These are phyloP conservation scores for Nakazawaea anatomiae DNA, from an alignment of 805 yeast genomes.

Conservation along the genomic window DNA sequence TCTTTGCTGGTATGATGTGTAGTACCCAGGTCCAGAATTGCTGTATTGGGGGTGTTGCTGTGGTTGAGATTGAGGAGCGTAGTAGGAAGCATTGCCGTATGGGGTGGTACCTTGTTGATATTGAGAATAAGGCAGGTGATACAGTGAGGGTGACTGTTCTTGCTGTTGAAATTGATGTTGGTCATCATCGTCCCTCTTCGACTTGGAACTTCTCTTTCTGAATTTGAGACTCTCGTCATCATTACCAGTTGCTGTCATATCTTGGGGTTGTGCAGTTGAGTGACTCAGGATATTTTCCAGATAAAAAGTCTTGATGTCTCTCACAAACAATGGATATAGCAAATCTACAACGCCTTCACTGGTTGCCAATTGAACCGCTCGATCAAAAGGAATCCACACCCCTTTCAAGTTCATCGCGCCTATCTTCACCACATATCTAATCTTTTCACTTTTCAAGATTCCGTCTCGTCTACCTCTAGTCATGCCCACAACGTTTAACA, in stretches of 20 bases:
- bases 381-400: conserved; percentile 84
- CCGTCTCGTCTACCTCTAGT: conserved; percentile 87
- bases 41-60: neutral
- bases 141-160: neutral
- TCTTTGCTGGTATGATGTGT: neutral
- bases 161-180: neutral
- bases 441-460: conserved; percentile 68
- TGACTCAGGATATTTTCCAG: conserved; percentile 4
- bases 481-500: conserved; percentile 80
- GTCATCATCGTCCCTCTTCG: neutral
- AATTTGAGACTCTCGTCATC: neutral
- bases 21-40: neutral
- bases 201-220: neutral
- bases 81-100: neutral
- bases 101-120: neutral
- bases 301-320: conserved; percentile 50
- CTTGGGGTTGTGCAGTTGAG: neutral
- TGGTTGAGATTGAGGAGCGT: neutral
- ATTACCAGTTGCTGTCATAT: neutral
- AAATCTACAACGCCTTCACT: conserved; percentile 67
- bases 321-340: conserved; percentile 63
- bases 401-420: conserved; percentile 88
- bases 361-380: conserved; percentile 78
- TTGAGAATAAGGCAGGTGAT: neutral
- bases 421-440: conserved; percentile 75